phyloP scores from a whole-genome alignment of 352 stramenopile species.

The Plasmopara halstedii region DNA sequence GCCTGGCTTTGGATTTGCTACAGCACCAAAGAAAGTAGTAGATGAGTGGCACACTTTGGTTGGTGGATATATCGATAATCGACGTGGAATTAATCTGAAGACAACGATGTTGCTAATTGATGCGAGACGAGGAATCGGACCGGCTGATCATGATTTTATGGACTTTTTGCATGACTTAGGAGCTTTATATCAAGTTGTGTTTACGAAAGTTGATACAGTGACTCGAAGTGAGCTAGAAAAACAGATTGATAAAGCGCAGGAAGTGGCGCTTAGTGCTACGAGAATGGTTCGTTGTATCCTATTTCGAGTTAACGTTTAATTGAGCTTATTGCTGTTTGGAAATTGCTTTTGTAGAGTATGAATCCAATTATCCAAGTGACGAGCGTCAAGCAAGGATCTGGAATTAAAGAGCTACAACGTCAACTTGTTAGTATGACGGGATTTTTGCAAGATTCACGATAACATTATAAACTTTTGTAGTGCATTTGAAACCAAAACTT shows the following conservation, averaged over 20 bases:
- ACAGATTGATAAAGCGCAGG: constrained; percentile 41
- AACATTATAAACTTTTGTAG: too few relatives aligned
- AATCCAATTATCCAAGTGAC: constrained; percentile 74
- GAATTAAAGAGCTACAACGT: constrained; percentile 66
- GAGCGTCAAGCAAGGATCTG: constrained; percentile 72
- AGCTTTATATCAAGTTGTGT: constrained; percentile 83
- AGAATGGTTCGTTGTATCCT: constrained; percentile 33
- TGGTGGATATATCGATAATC: constrained; percentile 63
- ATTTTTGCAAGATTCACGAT: too few relatives aligned
- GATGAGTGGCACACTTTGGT: constrained; percentile 76
- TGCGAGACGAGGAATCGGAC: constrained; percentile 59
- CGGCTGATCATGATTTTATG: constrained; percentile 84
- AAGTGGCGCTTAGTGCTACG: constrained; percentile 35
- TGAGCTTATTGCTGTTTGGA: not conserved
- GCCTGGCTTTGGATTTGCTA: constrained; percentile 82
- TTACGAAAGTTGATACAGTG: constrained; percentile 85
- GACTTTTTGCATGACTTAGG: constrained; percentile 76
- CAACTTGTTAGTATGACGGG: constrained; percentile 63
- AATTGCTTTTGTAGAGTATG: constrained; percentile 45
- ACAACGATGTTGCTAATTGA: constrained; percentile 74
- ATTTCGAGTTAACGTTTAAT: too few relatives aligned
- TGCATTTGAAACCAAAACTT: too few relatives aligned
- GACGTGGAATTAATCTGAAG: constrained; percentile 68
- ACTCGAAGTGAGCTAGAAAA: constrained; percentile 36
- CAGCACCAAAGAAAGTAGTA: constrained; percentile 60